Evolutionary conservation across 1,284 basidiomycete genomes (phyloP).

Genomic region (Porogramme epimiltina): DNA sequence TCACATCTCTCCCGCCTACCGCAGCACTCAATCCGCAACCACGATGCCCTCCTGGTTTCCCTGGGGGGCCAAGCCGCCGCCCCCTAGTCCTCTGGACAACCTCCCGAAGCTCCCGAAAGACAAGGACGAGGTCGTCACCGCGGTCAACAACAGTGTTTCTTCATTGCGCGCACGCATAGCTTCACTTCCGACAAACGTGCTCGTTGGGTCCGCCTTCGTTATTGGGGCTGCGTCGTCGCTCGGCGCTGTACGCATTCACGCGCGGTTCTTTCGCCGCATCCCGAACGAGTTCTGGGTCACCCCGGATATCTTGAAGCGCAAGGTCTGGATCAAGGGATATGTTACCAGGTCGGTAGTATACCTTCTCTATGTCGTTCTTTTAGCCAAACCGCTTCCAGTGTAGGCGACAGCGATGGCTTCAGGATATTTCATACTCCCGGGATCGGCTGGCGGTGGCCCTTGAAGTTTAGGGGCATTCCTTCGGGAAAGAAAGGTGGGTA

Average conservation of each 20-base stretch:
- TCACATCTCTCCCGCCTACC: background rate
- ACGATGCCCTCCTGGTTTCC: background rate
- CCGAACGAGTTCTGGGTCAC: slow-evolving; percentile 67
- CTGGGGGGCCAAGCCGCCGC: background rate
- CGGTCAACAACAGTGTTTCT: background rate
- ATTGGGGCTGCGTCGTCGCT: background rate
- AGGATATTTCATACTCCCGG: slow-evolving; percentile 84
- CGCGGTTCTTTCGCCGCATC: slow-evolving; percentile 61
- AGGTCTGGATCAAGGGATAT: slow-evolving; percentile 68
- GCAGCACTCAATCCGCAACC: background rate
- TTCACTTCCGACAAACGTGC: background rate
- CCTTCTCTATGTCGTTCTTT: slow-evolving; percentile 4
- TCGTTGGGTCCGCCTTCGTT: background rate
- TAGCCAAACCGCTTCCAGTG: slow-evolving; percentile 45
- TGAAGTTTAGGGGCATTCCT: slow-evolving; percentile 72
- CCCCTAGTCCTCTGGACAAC: background rate
- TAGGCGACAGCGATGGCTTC: slow-evolving; percentile 83
- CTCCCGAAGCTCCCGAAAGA: background rate
- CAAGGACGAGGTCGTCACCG: background rate
- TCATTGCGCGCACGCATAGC: background rate
- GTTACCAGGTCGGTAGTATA: slow-evolving; percentile 61
- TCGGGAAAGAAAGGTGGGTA: slow-evolving; percentile 9
- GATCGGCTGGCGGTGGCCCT: slow-evolving; percentile 70
- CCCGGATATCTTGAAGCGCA: slow-evolving; percentile 53
- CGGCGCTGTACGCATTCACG: slow-evolving; percentile 27